These are phyloP conservation scores for Barnettozyma sucrosica DNA, from an alignment of 805 yeast genomes.

Conservation along the genomic window DNA sequence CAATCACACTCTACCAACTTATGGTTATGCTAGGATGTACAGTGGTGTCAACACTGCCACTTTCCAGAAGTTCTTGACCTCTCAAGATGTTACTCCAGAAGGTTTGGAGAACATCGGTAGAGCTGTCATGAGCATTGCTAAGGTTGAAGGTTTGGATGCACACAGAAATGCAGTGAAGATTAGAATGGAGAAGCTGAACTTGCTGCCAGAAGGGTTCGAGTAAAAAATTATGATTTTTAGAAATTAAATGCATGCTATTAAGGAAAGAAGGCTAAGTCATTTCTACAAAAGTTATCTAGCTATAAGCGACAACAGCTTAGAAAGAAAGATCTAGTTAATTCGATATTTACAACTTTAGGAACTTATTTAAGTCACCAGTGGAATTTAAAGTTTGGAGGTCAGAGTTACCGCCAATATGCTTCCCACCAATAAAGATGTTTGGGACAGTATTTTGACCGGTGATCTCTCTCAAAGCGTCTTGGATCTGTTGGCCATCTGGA, in stretches of 20 bases:
- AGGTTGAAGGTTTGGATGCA: slow-evolving; percentile 93
- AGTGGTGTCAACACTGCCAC: slow-evolving; percentile 96
- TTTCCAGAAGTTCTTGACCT: slow-evolving; percentile 90
- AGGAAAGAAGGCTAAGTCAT: neutral
- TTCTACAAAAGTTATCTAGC: neutral
- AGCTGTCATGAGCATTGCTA: slow-evolving; percentile 94
- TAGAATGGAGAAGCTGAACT: slow-evolving; percentile 75
- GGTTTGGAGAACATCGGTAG: slow-evolving; percentile 89
- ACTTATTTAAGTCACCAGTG: slow-evolving; percentile 48
- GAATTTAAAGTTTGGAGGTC: slow-evolving; percentile 72
- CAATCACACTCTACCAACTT: slow-evolving; percentile 96
- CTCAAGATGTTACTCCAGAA: slow-evolving; percentile 81
- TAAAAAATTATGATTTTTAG: slow-evolving; percentile 9
- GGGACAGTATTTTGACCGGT: slow-evolving; percentile 95
- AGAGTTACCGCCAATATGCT: slow-evolving; percentile 94
- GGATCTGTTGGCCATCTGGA: slow-evolving; percentile 76
- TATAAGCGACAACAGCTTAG: neutral
- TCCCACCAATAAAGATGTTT: slow-evolving; percentile 80
- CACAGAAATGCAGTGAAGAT: slow-evolving; percentile 96
- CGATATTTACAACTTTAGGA: slow-evolving; percentile 25
- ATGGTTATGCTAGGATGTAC: slow-evolving; percentile 96
- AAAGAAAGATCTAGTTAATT: neutral
- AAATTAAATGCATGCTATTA: neutral
- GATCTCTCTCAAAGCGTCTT: slow-evolving; percentile 65
- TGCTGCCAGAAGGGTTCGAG: slow-evolving; percentile 32